Conservation (phyloP, 2,329 filamentous ascomycete genomes). For the Stagonosporopsis tanaceti region DNA sequence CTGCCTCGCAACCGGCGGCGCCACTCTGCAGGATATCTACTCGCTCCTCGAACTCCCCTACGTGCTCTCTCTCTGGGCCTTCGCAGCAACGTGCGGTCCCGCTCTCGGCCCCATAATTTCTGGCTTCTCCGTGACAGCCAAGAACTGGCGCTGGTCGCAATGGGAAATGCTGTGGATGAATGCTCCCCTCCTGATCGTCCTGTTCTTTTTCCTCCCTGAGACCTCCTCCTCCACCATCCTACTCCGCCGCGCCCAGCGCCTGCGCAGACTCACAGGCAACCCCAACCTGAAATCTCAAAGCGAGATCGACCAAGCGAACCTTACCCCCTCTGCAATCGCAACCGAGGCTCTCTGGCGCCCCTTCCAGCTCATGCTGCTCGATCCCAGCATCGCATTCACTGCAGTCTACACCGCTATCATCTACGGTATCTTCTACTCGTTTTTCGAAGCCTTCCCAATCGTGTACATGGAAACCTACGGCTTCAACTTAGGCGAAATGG, state of each 20-base stretch:
- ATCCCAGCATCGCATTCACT: conserved; percentile 85
- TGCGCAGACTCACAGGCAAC: conserved; percentile 73
- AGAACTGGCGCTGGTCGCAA: conserved; percentile 84
- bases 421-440: conserved; percentile 77
- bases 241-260: conserved; percentile 71
- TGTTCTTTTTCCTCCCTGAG: conserved; percentile 86
- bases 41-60: conserved; percentile 55
- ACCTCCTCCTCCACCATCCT: conserved; percentile 86
- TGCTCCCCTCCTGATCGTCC: conserved; percentile 73
- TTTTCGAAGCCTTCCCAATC: conserved; percentile 71
- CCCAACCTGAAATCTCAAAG: conserved; percentile 74
- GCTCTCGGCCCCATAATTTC: conserved; percentile 71
- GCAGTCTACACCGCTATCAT: conserved; percentile 85
- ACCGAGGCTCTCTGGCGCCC: conserved; percentile 71
- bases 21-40: conserved; percentile 51
- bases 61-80: conserved; percentile 54
- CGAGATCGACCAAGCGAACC: conserved; percentile 71
- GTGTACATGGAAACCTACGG: conserved; percentile 81
- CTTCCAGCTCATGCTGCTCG: conserved; percentile 82
- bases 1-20: conserved; percentile 50
- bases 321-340: conserved; percentile 52
- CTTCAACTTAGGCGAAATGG: conserved; percentile 75
- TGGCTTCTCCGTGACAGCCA: conserved; percentile 74
- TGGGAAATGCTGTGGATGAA: conserved; percentile 85
- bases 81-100: conserved; percentile 66